These are phyloP conservation scores for Candida bentonensis DNA, from an alignment of 805 yeast species.

Conservation along the genomic window DNA sequence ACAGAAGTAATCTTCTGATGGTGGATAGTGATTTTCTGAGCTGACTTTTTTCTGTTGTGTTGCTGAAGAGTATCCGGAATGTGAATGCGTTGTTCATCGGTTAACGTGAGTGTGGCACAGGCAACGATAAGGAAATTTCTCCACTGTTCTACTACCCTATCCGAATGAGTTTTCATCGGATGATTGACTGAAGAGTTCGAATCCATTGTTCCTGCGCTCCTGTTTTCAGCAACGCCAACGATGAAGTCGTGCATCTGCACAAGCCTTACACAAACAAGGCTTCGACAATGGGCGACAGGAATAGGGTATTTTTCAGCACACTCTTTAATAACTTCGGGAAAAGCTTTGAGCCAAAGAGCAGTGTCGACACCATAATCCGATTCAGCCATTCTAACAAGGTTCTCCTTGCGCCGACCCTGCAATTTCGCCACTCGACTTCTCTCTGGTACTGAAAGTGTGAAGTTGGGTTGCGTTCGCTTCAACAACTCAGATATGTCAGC, in stretches of 20 bases:
- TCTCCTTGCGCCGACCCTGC: conserved; percentile 41
- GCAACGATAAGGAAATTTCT: conserved; percentile 79
- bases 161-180: conserved; percentile 40
- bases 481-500: conserved; percentile 55
- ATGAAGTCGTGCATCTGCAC: conserved; percentile 50
- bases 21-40: conserved; percentile 68
- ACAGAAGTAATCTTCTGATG: conserved; percentile 91
- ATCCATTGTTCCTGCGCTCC: not conserved
- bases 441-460: conserved; percentile 53
- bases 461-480: conserved; percentile 31
- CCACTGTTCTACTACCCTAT: conserved; percentile 72
- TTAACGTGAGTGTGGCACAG: conserved; percentile 79
- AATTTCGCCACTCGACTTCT: conserved; percentile 54
- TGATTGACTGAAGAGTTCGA: conserved; percentile 12
- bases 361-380: conserved; percentile 92
- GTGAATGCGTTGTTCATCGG: conserved; percentile 69
- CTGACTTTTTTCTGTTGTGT: conserved; percentile 64
- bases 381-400: conserved; percentile 68
- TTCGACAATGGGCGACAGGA: conserved; percentile 84
- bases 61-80: conserved; percentile 32
- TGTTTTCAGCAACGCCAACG: conserved; percentile 15
- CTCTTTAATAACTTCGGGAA: conserved; percentile 57
- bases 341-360: conserved; percentile 87
- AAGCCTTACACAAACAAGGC: conserved; percentile 75
- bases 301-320: conserved; percentile 78